phyloP scores from a whole-genome alignment of 257 asterid genomes.

The Ajuga chamaepitys region DNA sequence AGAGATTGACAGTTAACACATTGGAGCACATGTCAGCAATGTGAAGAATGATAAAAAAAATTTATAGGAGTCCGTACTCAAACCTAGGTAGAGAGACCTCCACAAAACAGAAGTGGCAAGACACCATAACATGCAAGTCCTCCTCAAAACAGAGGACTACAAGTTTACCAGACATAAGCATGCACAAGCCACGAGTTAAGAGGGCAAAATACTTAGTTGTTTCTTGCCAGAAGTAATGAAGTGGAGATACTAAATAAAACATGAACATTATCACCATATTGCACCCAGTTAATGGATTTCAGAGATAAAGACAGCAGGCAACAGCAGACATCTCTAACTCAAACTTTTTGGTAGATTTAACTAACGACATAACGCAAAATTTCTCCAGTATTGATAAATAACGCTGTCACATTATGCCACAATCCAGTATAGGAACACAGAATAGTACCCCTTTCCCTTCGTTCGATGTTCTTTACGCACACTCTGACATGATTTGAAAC shows the following conservation, averaged over 20 bases:
- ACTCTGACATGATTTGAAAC: slow-evolving; percentile 68
- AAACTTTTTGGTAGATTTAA: slow-evolving; percentile 2
- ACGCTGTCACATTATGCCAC: not conserved
- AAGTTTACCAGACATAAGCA: not conserved
- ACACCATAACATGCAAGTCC: not conserved
- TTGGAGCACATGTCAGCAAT: not conserved
- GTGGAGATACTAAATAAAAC: not conserved
- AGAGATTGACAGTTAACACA: not conserved
- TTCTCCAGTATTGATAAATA: slow-evolving; percentile 3
- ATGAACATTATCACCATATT: slow-evolving; percentile 12
- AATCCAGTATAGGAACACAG: slow-evolving; percentile 3
- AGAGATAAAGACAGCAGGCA: not conserved
- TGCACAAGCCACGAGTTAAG: not conserved
- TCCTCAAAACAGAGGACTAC: not conserved
- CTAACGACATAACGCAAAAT: slow-evolving; percentile 3
- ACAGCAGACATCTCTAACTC: slow-evolving; percentile 14
- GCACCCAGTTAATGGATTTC: not conserved
- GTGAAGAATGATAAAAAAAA: not conserved
- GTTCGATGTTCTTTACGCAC: slow-evolving; percentile 63
- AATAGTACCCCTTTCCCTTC: slow-evolving; percentile 85
- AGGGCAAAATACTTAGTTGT: not conserved
- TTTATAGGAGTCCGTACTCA: no score
- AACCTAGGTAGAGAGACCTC: not conserved
- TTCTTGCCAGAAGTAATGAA: not conserved
- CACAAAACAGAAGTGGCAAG: not conserved